A percentile compares a stretch with the other conserved stretches of the same genome.
Conservation (phyloP, 768 basidiomycete species). For the Coprinopsis marcescibilis region DNA sequence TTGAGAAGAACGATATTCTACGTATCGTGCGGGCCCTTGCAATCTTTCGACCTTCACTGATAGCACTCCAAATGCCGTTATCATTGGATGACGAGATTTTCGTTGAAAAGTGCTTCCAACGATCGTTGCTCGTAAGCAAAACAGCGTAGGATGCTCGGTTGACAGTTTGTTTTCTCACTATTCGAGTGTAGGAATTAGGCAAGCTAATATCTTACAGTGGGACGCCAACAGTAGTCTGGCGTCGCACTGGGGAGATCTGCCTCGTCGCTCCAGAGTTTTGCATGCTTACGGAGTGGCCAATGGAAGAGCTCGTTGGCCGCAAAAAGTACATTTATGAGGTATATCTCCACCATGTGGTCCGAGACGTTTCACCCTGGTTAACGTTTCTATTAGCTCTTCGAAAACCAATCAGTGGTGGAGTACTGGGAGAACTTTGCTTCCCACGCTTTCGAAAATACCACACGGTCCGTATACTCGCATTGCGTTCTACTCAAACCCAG, state of each 20-base stretch:
- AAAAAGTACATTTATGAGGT: conserved; percentile 69
- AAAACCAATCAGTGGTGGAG: conserved; percentile 91
- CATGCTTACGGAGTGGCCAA: conserved; percentile 86
- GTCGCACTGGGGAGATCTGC: conserved; percentile 96
- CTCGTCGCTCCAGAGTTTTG: conserved; percentile 96
- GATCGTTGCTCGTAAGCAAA: conserved; percentile 70
- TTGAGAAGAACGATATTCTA: conserved; percentile 94
- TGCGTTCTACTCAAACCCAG: conserved; percentile 84
- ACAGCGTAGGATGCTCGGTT: conserved; percentile 6
- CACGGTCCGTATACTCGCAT: conserved; percentile 90
- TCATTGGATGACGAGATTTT: conserved; percentile 95
- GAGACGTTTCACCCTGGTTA: neutral
- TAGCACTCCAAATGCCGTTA: conserved; percentile 96
- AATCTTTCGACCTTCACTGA: conserved; percentile 93
- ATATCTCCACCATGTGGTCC: neutral
- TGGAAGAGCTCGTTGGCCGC: conserved; percentile 67
- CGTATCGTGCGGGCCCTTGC: conserved; percentile 93
- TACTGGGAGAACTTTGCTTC: conserved; percentile 97
- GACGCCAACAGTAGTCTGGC: conserved; percentile 96
- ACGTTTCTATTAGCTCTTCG: conserved; percentile 61
- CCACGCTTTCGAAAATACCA: conserved; percentile 97
- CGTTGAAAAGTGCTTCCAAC: conserved; percentile 92
- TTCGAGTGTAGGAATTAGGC: conserved; percentile 71
- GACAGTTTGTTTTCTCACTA: conserved; percentile 8
- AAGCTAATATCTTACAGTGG: conserved; percentile 96